phyloP scores from a whole-genome alignment of 2,329 filamentous ascomycete species.

The Fusarium mexicanum region DNA sequence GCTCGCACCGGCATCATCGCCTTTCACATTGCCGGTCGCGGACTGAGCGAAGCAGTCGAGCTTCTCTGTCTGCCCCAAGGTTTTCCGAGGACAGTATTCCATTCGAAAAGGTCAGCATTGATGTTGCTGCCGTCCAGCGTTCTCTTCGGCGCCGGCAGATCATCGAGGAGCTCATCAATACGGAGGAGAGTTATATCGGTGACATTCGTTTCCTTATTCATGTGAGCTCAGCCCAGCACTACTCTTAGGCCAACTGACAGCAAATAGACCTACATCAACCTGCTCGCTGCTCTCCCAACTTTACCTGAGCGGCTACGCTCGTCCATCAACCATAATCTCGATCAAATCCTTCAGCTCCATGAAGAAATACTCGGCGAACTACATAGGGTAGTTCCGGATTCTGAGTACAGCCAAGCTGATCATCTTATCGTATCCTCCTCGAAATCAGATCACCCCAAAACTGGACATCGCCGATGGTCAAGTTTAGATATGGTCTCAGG shows the following conservation, averaged over 20 bases:
- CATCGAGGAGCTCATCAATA: slow-evolving; percentile 84
- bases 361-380: slow-evolving; percentile 82
- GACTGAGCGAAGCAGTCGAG: slow-evolving; percentile 70
- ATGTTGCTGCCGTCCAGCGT: slow-evolving; percentile 76
- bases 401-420: slow-evolving; percentile 64
- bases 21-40: slow-evolving; percentile 65
- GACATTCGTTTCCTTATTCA: slow-evolving; percentile 89
- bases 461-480: slow-evolving; percentile 57
- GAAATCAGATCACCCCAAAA: slow-evolving; percentile 17
- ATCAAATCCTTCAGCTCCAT: slow-evolving; percentile 83
- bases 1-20: slow-evolving; percentile 63
- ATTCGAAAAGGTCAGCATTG: slow-evolving; percentile 64
- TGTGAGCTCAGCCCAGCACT: slow-evolving; percentile 58
- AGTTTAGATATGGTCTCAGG: slow-evolving; percentile 60
- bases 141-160: slow-evolving; percentile 80
- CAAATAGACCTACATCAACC: slow-evolving; percentile 74
- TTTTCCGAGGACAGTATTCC: slow-evolving; percentile 73
- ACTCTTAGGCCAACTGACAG: slow-evolving; percentile 29
- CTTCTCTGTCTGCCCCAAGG: slow-evolving; percentile 68
- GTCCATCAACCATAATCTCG: slow-evolving; percentile 81
- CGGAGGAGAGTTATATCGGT: slow-evolving; percentile 88
- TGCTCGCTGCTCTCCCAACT: slow-evolving; percentile 76
- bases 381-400: slow-evolving; percentile 74
- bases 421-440: slow-evolving; percentile 9
- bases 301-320: slow-evolving; percentile 71